Percentiles rank a stretch among this genome's conserved stretches.
These are phyloP conservation scores for Chaetomiaceae sp. DNA, from an alignment of 2,329 filamentous ascomycete species.

Conservation along the genomic window DNA sequence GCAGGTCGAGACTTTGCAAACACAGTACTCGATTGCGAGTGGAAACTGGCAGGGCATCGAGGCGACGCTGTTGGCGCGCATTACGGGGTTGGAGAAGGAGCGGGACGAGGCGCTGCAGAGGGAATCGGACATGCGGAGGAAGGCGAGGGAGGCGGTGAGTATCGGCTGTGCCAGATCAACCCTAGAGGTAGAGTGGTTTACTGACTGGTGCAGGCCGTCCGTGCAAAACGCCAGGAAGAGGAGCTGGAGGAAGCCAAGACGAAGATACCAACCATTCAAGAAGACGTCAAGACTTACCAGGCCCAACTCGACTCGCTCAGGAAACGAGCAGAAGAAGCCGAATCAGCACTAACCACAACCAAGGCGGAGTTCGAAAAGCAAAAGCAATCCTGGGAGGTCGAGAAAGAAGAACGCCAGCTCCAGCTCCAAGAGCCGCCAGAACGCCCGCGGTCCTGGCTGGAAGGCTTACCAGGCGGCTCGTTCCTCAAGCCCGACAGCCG, in stretches of 20 bases:
- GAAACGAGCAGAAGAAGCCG: constrained; percentile 57
- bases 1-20: constrained; percentile 92
- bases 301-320: constrained; percentile 56
- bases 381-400: constrained; percentile 34
- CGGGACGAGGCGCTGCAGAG: constrained; percentile 76
- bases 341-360: constrained; percentile 56
- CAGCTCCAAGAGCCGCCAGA: constrained; percentile 33
- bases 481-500: constrained; percentile 43
- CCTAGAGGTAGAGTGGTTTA: constrained; percentile 7
- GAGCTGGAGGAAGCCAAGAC: constrained; percentile 68
- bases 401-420: constrained; percentile 33
- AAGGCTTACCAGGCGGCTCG: constrained; percentile 39
- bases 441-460: constrained; percentile 44
- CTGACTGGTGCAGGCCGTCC: constrained; percentile 48
- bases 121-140: constrained; percentile 82
- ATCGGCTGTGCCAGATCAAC: neutral
- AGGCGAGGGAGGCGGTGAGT: constrained; percentile 77
- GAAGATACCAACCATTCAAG: constrained; percentile 56
- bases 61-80: constrained; percentile 70
- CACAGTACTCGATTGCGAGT: constrained; percentile 87
- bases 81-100: constrained; percentile 78
- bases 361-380: constrained; percentile 46
- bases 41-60: constrained; percentile 99
- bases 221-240: constrained; percentile 66
- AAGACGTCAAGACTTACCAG: constrained; percentile 56